Conservation (phyloP, 1,284 basidiomycete genomes). For the Fistulinella staudtii region DNA sequence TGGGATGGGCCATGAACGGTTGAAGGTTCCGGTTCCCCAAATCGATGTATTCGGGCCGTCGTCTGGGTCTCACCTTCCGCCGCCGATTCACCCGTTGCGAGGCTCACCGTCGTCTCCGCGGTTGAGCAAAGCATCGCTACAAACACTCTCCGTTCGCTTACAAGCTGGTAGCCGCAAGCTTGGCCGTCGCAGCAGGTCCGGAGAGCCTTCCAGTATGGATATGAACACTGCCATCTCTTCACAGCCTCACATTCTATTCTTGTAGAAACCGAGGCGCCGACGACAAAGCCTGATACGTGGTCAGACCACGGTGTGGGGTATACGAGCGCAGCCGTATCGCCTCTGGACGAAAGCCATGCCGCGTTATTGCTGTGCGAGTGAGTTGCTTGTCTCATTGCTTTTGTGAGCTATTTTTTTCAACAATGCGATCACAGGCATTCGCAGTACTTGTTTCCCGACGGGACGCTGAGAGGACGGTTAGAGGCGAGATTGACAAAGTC, state of each 20-base stretch:
- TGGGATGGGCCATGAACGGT: background rate
- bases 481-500: constrained; percentile 14
- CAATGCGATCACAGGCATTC: constrained; percentile 11
- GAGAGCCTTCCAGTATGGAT: constrained; percentile 10
- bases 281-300: constrained; percentile 15
- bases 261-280: constrained; percentile 4
- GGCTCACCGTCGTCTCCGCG: background rate
- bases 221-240: background rate
- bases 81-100: constrained; percentile 3
- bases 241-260: background rate
- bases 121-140: background rate
- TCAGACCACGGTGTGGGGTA: constrained; percentile 18
- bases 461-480: constrained; percentile 19
- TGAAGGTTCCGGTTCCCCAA: no score
- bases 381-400: background rate
- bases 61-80: background rate
- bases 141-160: constrained; percentile 6
- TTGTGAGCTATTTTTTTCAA: background rate
- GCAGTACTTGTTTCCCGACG: constrained; percentile 17
- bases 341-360: constrained; percentile 1
- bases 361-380: constrained; percentile 14
- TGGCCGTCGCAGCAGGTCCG: constrained; percentile 1
- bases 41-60: no score
- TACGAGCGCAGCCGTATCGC: constrained; percentile 11
- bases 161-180: constrained; percentile 16